Evolutionary conservation across 176 grass and related monocot species (phyloP).

Genomic region (Chloris gayana): DNA sequence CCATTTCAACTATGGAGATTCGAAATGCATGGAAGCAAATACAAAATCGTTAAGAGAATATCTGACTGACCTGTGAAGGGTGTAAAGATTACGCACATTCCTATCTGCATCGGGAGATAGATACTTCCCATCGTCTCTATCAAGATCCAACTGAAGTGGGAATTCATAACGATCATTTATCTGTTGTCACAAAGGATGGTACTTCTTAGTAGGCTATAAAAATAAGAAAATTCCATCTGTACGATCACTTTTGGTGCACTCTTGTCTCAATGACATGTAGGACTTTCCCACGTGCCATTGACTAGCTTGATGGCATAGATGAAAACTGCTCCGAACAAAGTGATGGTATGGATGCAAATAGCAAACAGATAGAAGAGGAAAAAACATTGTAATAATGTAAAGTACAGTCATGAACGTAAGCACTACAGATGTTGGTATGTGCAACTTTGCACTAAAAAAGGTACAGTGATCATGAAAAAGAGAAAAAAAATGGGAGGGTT

Average conservation of each 20-base stretch:
- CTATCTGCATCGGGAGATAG: conserved; percentile 96
- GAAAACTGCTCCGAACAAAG: too few relatives aligned
- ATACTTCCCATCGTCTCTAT: conserved; percentile 91
- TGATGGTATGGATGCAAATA: too few relatives aligned
- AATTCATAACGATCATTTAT: conserved; percentile 99
- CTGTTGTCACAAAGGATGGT: conserved; percentile 54
- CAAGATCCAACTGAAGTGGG: conserved; percentile 97
- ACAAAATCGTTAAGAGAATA: neutral
- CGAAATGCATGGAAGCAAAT: conserved; percentile 21
- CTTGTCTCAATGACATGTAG: too few relatives aligned
- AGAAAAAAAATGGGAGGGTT: too few relatives aligned
- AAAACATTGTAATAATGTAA: neutral
- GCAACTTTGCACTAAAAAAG: neutral
- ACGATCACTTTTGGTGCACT: too few relatives aligned
- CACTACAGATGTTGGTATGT: conserved; percentile 1
- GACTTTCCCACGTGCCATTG: too few relatives aligned
- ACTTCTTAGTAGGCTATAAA: conserved; percentile 17
- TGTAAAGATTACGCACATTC: conserved; percentile 93
- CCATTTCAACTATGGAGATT: conserved; percentile 5
- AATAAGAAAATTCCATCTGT: neutral
- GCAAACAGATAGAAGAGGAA: neutral
- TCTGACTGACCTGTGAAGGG: conserved; percentile 79
- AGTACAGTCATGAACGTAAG: neutral
- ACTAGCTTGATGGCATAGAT: too few relatives aligned
- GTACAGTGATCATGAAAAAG: neutral